phyloP scores from a whole-genome alignment of 2,329 filamentous ascomycete genomes.

The Colletotrichum sp. region DNA sequence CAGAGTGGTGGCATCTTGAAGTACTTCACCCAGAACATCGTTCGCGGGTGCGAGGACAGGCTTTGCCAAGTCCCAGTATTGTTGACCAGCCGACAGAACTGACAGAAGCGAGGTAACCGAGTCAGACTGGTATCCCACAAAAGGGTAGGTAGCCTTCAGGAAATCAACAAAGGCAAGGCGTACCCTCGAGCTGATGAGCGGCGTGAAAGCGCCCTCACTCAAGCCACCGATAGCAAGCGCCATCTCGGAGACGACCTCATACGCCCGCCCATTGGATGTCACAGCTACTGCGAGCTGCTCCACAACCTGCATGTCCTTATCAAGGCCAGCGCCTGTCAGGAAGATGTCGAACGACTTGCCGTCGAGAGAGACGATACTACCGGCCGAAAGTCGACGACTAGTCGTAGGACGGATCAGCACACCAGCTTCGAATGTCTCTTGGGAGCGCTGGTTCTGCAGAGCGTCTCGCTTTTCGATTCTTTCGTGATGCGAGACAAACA shows the following conservation, averaged over 20 bases:
- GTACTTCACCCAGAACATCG: conserved; percentile 9
- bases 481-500: conserved; percentile 67
- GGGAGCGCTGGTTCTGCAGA: conserved; percentile 62
- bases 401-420: conserved; percentile 41
- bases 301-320: conserved; percentile 57
- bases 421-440: conserved; percentile 60
- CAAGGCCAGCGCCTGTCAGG: conserved; percentile 52
- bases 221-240: conserved; percentile 50
- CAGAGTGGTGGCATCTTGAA: conserved; percentile 46
- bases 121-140: conserved; percentile 76
- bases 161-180: conserved; percentile 73
- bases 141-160: conserved; percentile 68
- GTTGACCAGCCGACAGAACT: conserved; percentile 61
- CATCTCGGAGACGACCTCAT: conserved; percentile 59
- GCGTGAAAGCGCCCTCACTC: conserved; percentile 51
- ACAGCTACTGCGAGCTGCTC: conserved; percentile 55
- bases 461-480: conserved; percentile 66
- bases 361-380: conserved; percentile 67
- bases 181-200: conserved; percentile 65
- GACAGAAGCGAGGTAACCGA: conserved; percentile 70
- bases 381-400: conserved; percentile 62
- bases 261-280: conserved; percentile 56
- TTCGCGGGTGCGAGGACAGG: background rate
- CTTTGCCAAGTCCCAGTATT: conserved; percentile 59
- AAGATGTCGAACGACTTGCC: conserved; percentile 65